Conservation (phyloP, 1,284 basidiomycete genomes). For the Earliella scabrosa region DNA sequence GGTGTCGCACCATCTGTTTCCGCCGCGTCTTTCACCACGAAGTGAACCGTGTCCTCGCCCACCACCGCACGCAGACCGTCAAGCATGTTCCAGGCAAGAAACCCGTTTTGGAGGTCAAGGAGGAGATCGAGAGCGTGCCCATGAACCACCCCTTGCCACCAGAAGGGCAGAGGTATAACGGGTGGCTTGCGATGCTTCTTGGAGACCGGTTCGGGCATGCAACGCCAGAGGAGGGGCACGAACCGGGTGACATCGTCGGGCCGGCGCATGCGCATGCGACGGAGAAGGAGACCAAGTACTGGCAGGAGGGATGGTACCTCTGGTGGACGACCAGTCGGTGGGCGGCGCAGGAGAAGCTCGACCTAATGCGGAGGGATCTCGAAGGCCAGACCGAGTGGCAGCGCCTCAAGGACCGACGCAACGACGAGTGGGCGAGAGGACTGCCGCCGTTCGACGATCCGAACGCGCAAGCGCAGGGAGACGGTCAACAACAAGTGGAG, state of each 20-base stretch:
- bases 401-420: conserved; percentile 44
- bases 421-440: conserved; percentile 44
- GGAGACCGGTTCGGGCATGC: conserved; percentile 7
- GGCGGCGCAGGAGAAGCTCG: conserved; percentile 58
- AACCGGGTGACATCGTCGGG: conserved; percentile 13
- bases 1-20: conserved; percentile 70
- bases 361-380: conserved; percentile 61
- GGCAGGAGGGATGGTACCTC: conserved; percentile 78
- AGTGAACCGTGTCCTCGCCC: conserved; percentile 58
- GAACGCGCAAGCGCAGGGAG: conserved; percentile 13
- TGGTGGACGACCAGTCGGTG: conserved; percentile 63
- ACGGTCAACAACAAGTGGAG: conserved; percentile 16
- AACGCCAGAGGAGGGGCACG: conserved; percentile 1
- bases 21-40: conserved; percentile 77
- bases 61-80: conserved; percentile 24
- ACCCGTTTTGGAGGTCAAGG: conserved; percentile 9
- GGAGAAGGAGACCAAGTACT: conserved; percentile 38
- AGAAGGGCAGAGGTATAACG: conserved; percentile 55
- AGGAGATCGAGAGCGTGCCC: conserved; percentile 36
- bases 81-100: conserved; percentile 13
- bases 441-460: neutral
- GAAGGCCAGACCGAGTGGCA: conserved; percentile 50
- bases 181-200: conserved; percentile 20
- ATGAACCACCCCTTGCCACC: conserved; percentile 60
- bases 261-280: conserved; percentile 35